Conservation (phyloP, 2,329 filamentous ascomycete genomes). For the Epichloe baconii region DNA sequence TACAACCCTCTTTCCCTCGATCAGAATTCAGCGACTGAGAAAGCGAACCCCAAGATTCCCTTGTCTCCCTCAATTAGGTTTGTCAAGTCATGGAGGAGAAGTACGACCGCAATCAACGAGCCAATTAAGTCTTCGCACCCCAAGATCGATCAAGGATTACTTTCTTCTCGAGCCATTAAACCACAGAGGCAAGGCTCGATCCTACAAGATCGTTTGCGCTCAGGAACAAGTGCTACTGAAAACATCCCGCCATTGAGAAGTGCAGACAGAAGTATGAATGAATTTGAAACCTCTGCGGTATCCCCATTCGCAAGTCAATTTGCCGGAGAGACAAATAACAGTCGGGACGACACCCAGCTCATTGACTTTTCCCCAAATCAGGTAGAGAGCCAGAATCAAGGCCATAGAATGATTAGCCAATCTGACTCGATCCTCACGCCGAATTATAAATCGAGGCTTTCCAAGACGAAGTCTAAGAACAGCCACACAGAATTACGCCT, state of each 20-base stretch:
- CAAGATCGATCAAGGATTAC: conserved; percentile 1
- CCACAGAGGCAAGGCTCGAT: background rate
- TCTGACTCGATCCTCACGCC: background rate
- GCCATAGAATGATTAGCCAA: background rate
- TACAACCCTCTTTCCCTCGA: background rate
- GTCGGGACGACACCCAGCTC: background rate
- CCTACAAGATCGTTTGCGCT: background rate
- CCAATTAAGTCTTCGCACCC: background rate
- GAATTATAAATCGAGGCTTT: background rate
- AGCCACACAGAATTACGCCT: conserved; percentile 1
- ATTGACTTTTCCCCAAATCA: background rate
- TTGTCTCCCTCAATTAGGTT: background rate
- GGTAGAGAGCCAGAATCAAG: background rate
- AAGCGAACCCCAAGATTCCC: background rate
- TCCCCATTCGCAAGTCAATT: background rate
- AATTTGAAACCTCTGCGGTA: background rate
- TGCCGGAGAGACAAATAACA: background rate
- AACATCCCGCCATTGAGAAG: background rate
- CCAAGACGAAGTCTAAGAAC: background rate
- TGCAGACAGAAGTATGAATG: background rate
- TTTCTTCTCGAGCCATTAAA: background rate
- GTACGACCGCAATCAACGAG: background rate
- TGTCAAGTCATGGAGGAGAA: conserved; percentile 5
- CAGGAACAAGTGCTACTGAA: background rate
- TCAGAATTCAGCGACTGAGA: background rate